phyloP scores from a whole-genome alignment of 2,329 filamentous ascomycete genomes.

The Xylogone sp. region DNA sequence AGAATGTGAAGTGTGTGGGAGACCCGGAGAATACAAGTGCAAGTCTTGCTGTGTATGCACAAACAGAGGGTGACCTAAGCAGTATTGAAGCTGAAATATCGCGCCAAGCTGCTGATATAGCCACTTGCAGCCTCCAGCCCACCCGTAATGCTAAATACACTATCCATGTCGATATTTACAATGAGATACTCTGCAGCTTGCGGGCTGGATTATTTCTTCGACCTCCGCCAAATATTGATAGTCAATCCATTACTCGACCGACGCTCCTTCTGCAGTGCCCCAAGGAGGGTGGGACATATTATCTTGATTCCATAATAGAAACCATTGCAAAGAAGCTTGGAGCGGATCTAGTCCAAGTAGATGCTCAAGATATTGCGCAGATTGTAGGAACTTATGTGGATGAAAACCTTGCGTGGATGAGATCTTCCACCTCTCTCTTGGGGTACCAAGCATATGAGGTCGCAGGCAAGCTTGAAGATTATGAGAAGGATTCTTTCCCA shows the following conservation, averaged over 20 bases:
- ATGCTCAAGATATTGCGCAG: constrained; percentile 66
- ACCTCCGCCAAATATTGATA: constrained; percentile 32
- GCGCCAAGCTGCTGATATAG: constrained; percentile 6
- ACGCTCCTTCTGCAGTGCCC: constrained; percentile 59
- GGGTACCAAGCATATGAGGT: constrained; percentile 53
- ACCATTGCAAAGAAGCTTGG: constrained; percentile 56
- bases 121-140: constrained; percentile 11
- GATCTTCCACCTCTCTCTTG: constrained; percentile 47
- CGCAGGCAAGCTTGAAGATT: constrained; percentile 49
- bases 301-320: constrained; percentile 59
- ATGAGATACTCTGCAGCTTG: constrained; percentile 41
- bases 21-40: constrained; percentile 10
- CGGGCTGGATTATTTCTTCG: constrained; percentile 45
- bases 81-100: neutral
- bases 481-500: constrained; percentile 40
- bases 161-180: constrained; percentile 25
- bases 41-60: constrained; percentile 17
- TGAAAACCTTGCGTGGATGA: constrained; percentile 46
- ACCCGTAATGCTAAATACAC: constrained; percentile 20
- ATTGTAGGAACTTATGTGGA: constrained; percentile 68
- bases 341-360: constrained; percentile 65
- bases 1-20: constrained; percentile 37
- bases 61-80: neutral
- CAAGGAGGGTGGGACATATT: constrained; percentile 46
- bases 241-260: constrained; percentile 42